Percentiles rank a stretch among this genome's conserved stretches.
These are phyloP conservation scores for Eucalyptus shirleyi DNA, from an alignment of 345 rosid genomes.

Conservation along the genomic window DNA sequence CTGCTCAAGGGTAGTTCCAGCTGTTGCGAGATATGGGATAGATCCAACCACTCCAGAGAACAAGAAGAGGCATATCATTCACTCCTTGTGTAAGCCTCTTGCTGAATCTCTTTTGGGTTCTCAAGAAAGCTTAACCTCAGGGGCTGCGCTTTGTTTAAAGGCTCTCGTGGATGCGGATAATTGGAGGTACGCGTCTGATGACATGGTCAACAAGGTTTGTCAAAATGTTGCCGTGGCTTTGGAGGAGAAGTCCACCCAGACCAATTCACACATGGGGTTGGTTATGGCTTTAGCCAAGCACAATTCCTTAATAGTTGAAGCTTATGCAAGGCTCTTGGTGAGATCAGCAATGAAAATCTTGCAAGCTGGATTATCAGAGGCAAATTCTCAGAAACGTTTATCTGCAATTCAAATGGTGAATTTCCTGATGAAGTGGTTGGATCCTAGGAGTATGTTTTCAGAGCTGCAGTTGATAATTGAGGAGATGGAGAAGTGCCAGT, in stretches of 20 bases:
- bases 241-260: conserved; percentile 66
- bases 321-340: conserved; percentile 75
- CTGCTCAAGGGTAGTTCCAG: conserved; percentile 87
- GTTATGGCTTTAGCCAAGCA: conserved; percentile 86
- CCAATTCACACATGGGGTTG: conserved; percentile 60
- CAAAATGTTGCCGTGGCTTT: conserved; percentile 85
- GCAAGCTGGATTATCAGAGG: conserved; percentile 41
- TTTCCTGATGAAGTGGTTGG: conserved; percentile 76
- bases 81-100: conserved; percentile 82
- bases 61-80: conserved; percentile 60
- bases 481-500: conserved; percentile 81
- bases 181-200: conserved; percentile 86
- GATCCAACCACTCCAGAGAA: conserved; percentile 64
- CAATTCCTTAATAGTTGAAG: conserved; percentile 76
- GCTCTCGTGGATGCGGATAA: conserved; percentile 86
- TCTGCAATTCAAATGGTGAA: conserved; percentile 90
- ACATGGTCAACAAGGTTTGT: conserved; percentile 85
- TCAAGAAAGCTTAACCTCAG: conserved; percentile 77
- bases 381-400: conserved; percentile 74
- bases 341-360: conserved; percentile 59
- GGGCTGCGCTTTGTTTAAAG: conserved; percentile 83
- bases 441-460: conserved; percentile 61
- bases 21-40: conserved; percentile 84
- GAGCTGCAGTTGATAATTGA: conserved; percentile 56
- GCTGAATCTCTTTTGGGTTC: conserved; percentile 62